Percentiles rank a stretch among this genome's conserved stretches.
These are phyloP conservation scores for Solanum piurae DNA, from an alignment of 257 asterid species.

Conservation along the genomic window DNA sequence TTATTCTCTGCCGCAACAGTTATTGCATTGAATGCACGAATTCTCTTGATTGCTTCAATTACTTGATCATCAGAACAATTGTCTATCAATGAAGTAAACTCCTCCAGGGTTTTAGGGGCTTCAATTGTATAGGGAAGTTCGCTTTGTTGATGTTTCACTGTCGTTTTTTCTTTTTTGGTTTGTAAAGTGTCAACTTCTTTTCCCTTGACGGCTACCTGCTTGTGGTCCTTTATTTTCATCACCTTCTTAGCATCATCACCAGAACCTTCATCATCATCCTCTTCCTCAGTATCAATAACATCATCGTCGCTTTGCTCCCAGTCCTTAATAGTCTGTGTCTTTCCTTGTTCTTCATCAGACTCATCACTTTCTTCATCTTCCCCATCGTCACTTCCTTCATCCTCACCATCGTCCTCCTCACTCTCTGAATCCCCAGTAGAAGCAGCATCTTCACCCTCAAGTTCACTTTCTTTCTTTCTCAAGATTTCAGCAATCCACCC, in stretches of 20 bases:
- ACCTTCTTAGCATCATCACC: slow-evolving; percentile 10
- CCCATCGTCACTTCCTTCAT: slow-evolving; percentile 27
- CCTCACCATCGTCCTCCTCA: slow-evolving; percentile 29
- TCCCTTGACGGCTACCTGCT: slow-evolving; percentile 18
- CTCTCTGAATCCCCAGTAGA: slow-evolving; percentile 6
- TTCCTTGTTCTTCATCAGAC: slow-evolving; percentile 20
- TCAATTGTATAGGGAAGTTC: slow-evolving; percentile 95
- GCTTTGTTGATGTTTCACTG: slow-evolving; percentile 14
- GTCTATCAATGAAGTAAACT: slow-evolving; percentile 54
- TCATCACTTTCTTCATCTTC: slow-evolving; percentile 41
- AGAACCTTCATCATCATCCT: slow-evolving; percentile 34
- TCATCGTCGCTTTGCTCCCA: slow-evolving; percentile 99
- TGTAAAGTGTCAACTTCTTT: slow-evolving; percentile 12
- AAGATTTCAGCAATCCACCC: slow-evolving; percentile 55
- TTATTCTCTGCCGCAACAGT: slow-evolving; percentile 80
- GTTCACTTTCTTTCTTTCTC: slow-evolving; percentile 12
- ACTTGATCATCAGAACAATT: slow-evolving; percentile 70
- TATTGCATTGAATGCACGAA: slow-evolving; percentile 72
- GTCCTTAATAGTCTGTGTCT: slow-evolving; percentile 48
- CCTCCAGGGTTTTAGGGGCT: slow-evolving; percentile 82
- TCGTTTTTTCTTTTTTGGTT: slow-evolving; percentile 14
- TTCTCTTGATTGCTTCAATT: slow-evolving; percentile 81
- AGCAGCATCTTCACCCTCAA: slow-evolving; percentile 10
- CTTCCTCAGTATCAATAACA: slow-evolving; percentile 28
- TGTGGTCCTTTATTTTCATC: slow-evolving; percentile 9